Evolutionary conservation across 2,329 filamentous ascomycete species (phyloP), one percentile per base, ranked within the genome.

Genomic region (Raffaelea ambrosiae): DNA sequence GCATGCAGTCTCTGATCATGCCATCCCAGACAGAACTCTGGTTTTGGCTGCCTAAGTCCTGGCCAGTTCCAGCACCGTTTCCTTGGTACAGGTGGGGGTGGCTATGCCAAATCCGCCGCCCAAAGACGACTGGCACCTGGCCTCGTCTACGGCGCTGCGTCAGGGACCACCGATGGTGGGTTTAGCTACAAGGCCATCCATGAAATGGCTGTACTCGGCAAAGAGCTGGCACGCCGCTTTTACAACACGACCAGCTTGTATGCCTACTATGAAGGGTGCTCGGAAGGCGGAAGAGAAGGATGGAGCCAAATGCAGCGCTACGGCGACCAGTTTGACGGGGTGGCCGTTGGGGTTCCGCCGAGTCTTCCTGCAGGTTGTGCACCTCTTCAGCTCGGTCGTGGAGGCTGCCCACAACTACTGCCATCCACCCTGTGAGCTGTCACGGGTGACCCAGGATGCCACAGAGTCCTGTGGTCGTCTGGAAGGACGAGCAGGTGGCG

Each of bases 211-310:
- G 54, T 62, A 18, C 56, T 76, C 14, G 71, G 70, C 20, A 74
- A 75, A 53, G 58, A 62, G 2, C 47, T 76, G 38, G 64, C 67
- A 13, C 58, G 58, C 49, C 59, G 58, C 31, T 67, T 73, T 43
- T 76, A 69, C 54, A 58, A 56, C 16, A 42, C 57, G 19, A 26
- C 51, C 54, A 53, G 57, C 48, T 56, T 76, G 43, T 69, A 68
- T 56, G 72, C 74, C 20, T 77, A 79, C 60, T 79, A 29, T 13
- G 61, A 67, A 53, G 70, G 69, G 13, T 74, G 69, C 54, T 72
- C 68, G 11, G 64, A 70, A 33, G 69, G 69, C 11, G 68, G 72
- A 1, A 66, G 73, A 36, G 70, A 76, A 58, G 73, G 71, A 16
- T 69, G 68, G 67, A 66, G 63, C 26, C 63, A 67, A 49, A 61